These are phyloP conservation scores for Claviceps sp. DNA, from an alignment of 2,329 filamentous ascomycete genomes.

Conservation along the genomic window DNA sequence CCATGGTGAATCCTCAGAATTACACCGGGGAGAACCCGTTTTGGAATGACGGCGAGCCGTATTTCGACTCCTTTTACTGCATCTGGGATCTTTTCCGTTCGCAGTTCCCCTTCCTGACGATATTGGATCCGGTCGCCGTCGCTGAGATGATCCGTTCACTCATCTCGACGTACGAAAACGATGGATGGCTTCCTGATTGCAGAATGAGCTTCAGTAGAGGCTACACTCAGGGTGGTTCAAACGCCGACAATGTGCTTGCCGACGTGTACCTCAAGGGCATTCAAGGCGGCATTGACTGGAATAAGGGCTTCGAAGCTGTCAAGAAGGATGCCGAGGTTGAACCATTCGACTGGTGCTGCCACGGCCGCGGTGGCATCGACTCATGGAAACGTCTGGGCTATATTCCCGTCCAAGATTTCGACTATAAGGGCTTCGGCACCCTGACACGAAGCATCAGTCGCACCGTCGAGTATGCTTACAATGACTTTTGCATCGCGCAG, in stretches of 20 bases:
- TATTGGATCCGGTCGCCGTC: conserved; percentile 51
- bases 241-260: conserved; percentile 55
- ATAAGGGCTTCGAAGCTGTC: conserved; percentile 54
- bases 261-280: conserved; percentile 58
- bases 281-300: conserved; percentile 48
- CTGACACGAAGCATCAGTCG: conserved; percentile 59
- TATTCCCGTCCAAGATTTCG: conserved; percentile 56
- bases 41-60: conserved; percentile 53
- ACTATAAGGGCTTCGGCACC: conserved; percentile 52
- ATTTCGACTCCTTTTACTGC: conserved; percentile 66
- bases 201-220: conserved; percentile 66
- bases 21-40: conserved; percentile 61
- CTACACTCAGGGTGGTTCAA: conserved; percentile 62
- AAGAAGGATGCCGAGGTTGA: conserved; percentile 60
- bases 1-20: conserved; percentile 60
- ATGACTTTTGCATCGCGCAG: conserved; percentile 57
- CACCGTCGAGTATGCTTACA: conserved; percentile 66
- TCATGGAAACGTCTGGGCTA: conserved; percentile 62
- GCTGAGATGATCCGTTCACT: conserved; percentile 56
- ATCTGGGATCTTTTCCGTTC: conserved; percentile 62
- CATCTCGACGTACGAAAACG: conserved; percentile 56
- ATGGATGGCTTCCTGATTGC: conserved; percentile 63
- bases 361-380: conserved; percentile 56
- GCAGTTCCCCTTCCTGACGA: conserved; percentile 54
- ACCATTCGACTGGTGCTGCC: conserved; percentile 54